Conservation (phyloP, 768 basidiomycete genomes). For the Fomitopsis serialis region DNA sequence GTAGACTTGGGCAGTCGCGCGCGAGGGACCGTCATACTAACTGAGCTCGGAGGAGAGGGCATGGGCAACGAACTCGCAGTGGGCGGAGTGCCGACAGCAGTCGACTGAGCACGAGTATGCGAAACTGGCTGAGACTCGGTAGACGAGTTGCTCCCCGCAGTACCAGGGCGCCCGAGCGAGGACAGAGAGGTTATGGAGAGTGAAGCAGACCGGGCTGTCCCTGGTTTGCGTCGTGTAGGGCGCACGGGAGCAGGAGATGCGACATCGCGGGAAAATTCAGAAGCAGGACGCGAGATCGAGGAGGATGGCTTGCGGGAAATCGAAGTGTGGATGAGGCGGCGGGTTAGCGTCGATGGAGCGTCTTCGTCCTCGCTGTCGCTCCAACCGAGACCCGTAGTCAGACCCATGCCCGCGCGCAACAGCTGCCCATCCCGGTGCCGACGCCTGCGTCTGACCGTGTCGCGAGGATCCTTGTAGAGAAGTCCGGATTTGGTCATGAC, state of each 20-base stretch:
- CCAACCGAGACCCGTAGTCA: constrained; percentile 39
- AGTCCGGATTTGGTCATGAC: constrained; percentile 28
- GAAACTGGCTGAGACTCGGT: not conserved
- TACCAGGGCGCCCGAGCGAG: not conserved
- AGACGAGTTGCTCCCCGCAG: not conserved
- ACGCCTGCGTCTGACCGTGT: constrained; percentile 27
- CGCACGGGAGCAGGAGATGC: not conserved
- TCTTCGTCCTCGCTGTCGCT: constrained; percentile 41
- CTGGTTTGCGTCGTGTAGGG: not conserved
- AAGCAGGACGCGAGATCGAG: constrained; percentile 6
- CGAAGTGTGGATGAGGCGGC: constrained; percentile 27
- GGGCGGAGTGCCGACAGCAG: not conserved
- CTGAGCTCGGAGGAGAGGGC: not conserved
- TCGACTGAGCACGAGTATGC: not conserved
- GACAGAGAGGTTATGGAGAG: not conserved
- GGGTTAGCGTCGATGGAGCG: constrained; percentile 33
- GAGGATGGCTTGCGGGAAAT: constrained; percentile 20
- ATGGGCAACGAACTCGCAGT: not conserved
- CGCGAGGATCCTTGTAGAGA: constrained; percentile 30
- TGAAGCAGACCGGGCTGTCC: not conserved
- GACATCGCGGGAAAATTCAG: not conserved
- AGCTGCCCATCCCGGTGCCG: constrained; percentile 33
- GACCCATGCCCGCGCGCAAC: constrained; percentile 32
- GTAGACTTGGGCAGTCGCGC: not conserved
- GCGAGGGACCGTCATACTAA: not conserved